Conservation (phyloP, 192 early-diverging fungal species). For the Backusella macrospora region DNA sequence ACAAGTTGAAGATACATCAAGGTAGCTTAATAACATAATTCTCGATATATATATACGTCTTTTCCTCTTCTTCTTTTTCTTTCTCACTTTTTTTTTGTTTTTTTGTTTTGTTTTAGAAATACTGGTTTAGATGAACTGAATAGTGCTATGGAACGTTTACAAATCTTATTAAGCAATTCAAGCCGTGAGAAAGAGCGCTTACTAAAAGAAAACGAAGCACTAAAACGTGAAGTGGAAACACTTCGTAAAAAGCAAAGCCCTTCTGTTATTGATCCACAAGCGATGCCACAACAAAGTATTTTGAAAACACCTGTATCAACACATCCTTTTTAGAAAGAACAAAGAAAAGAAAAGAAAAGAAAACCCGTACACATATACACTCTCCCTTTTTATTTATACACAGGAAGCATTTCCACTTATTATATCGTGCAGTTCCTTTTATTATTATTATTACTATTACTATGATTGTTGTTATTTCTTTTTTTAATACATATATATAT, state of each 20-base stretch:
- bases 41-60: too few species aligned
- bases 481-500: too few species aligned
- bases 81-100: not conserved
- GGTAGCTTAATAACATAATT: not conserved
- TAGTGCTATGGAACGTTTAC: not conserved
- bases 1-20: conserved; percentile 1
- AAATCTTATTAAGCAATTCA: conserved; percentile 13
- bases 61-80: too few species aligned
- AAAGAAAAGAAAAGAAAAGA: too few species aligned
- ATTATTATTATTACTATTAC: too few species aligned
- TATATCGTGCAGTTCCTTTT: too few species aligned
- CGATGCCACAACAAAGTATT: not conserved
- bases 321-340: not conserved
- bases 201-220: conserved; percentile 23
- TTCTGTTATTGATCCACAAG: not conserved
- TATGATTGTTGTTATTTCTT: too few species aligned
- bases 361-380: too few species aligned
- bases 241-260: conserved; percentile 17
- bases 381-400: not conserved
- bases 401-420: too few species aligned
- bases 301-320: not conserved
- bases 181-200: conserved; percentile 18
- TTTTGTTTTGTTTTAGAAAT: not conserved
- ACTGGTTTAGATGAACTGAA: not conserved
- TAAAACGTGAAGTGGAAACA: conserved; percentile 20